Percentiles rank a stretch among this genome's conserved stretches.
phyloP scores from a whole-genome alignment of 495 filamentous ascomycete species.

The Neurospora terricola region DNA sequence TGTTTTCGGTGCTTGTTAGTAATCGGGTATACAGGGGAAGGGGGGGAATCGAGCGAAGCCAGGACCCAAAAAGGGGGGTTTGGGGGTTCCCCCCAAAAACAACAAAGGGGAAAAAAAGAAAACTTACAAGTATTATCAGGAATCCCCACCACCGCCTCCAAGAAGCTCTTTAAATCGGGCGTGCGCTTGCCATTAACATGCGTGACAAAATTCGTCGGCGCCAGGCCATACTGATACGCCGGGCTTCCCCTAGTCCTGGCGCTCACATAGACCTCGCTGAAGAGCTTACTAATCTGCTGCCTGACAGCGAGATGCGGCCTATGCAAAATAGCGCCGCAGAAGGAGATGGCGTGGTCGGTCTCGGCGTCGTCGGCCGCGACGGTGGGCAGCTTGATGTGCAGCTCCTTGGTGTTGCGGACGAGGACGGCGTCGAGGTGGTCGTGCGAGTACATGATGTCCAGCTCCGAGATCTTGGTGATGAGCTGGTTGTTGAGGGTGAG shows the following conservation, averaged over 20 bases:
- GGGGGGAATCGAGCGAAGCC: not conserved
- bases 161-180: constrained; percentile 66
- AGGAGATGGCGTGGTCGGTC: constrained; percentile 81
- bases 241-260: constrained; percentile 76
- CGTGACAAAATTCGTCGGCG: constrained; percentile 94
- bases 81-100: not conserved
- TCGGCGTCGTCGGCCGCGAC: constrained; percentile 85
- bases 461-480: constrained; percentile 83
- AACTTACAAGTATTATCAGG: constrained; percentile 79
- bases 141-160: constrained; percentile 71
- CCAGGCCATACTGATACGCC: constrained; percentile 83
- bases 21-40: too few species aligned
- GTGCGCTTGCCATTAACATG: constrained; percentile 85
- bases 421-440: constrained; percentile 74
- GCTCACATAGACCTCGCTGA: constrained; percentile 94
- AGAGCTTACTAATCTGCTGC: constrained; percentile 94
- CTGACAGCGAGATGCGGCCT: constrained; percentile 91
- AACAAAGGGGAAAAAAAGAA: not conserved
- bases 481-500: constrained; percentile 83
- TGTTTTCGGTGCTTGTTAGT: constrained; percentile 7
- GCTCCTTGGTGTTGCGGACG: constrained; percentile 75
- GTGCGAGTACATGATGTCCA: constrained; percentile 94
- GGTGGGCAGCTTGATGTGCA: constrained; percentile 69
- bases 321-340: constrained; percentile 91
- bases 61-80: not conserved